phyloP scores from a whole-genome alignment of 2,329 filamentous ascomycete species.

The Ceratocystis alfenasii region DNA sequence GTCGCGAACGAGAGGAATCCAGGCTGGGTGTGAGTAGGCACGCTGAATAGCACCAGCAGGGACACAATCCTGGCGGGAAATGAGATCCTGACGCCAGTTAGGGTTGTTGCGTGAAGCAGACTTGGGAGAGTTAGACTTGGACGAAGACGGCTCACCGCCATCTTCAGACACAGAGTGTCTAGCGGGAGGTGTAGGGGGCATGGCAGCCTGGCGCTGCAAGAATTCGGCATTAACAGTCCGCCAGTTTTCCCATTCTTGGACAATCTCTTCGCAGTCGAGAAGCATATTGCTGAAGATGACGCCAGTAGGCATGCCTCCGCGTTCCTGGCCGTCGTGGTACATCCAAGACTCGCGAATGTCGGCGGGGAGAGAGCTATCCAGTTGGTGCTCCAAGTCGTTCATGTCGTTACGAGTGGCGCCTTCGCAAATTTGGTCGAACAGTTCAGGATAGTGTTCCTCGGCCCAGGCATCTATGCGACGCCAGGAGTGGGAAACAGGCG shows the following conservation, averaged over 20 bases:
- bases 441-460: slow-evolving; percentile 88
- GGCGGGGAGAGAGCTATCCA: slow-evolving; percentile 86
- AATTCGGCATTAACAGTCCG: slow-evolving; percentile 84
- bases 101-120: slow-evolving; percentile 39
- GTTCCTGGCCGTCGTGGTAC: slow-evolving; percentile 93
- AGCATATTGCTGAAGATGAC: slow-evolving; percentile 92
- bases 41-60: slow-evolving; percentile 79
- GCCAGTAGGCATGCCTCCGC: slow-evolving; percentile 78
- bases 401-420: slow-evolving; percentile 87
- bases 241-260: slow-evolving; percentile 97
- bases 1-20: slow-evolving; percentile 92
- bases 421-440: slow-evolving; percentile 86
- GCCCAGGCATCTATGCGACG: slow-evolving; percentile 86
- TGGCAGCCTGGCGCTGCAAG: slow-evolving; percentile 43
- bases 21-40: slow-evolving; percentile 82
- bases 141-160: slow-evolving; percentile 55
- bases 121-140: slow-evolving; percentile 35
- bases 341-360: slow-evolving; percentile 87
- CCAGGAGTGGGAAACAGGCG: slow-evolving; percentile 84
- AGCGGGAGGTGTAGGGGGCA: slow-evolving; percentile 33
- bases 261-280: slow-evolving; percentile 93
- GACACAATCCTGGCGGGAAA: slow-evolving; percentile 75
- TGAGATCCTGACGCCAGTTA: slow-evolving; percentile 71
- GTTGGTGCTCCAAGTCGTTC: slow-evolving; percentile 89
- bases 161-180: slow-evolving; percentile 46